These are phyloP conservation scores for Syncephalastrum racemosum DNA, from an alignment of 371 early-diverging fungal genomes.

Conservation along the genomic window DNA sequence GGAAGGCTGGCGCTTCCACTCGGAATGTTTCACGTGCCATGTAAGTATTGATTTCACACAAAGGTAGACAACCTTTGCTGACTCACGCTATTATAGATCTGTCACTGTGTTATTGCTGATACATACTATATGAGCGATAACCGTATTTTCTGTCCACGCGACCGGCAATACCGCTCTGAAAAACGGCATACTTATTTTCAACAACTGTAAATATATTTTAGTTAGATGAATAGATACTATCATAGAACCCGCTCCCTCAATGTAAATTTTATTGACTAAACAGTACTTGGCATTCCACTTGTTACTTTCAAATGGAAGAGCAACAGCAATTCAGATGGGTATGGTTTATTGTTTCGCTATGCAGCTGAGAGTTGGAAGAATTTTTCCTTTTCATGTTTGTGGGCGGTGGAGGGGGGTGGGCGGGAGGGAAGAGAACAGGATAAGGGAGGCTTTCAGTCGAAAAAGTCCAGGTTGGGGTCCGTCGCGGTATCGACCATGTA, in stretches of 20 bases:
- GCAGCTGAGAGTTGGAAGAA: too few species aligned
- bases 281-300: too few species aligned
- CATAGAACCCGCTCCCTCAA: too few species aligned
- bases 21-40: conserved; percentile 24
- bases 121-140: conserved; percentile 70
- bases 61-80: neutral
- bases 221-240: too few species aligned
- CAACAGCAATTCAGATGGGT: too few species aligned
- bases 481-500: conserved; percentile 40
- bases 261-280: too few species aligned
- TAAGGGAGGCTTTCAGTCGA: conserved; percentile 1
- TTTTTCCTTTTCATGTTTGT: too few species aligned
- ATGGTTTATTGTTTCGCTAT: too few species aligned
- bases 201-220: conserved; percentile 6
- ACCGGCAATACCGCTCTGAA: conserved; percentile 53
- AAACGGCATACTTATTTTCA: conserved; percentile 55
- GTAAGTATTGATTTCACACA: conserved; percentile 1
- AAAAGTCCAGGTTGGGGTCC: conserved; percentile 12
- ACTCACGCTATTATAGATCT: conserved; percentile 21
- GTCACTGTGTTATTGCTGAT: conserved; percentile 59
- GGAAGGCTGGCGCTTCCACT: conserved; percentile 48
- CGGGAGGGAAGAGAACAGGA: too few species aligned
- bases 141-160: conserved; percentile 61
- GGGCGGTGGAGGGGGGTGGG: too few species aligned
- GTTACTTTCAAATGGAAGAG: too few species aligned